phyloP scores from a whole-genome alignment of 139 green algal genomes.

The Micractinium conductrix region DNA sequence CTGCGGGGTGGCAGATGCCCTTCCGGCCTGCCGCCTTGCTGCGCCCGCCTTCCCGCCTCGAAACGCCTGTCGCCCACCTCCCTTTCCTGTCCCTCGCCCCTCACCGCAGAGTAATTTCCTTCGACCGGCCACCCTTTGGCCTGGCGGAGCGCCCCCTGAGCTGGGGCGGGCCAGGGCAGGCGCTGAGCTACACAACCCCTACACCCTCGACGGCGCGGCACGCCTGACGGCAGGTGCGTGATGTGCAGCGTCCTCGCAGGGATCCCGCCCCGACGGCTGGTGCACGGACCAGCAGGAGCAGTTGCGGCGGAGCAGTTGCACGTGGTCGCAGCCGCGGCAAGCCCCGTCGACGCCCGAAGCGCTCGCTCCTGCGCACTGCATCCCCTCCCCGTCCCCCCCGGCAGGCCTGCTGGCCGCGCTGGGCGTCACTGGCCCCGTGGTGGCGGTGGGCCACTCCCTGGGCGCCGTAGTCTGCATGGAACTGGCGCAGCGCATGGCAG shows the following conservation, averaged over 20 bases:
- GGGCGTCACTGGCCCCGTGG: constrained; percentile 30
- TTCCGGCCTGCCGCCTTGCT: background rate
- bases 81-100: background rate
- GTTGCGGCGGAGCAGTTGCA: no score
- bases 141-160: constrained; percentile 59
- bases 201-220: constrained; percentile 47
- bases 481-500: background rate
- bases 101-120: background rate
- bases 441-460: constrained; percentile 69
- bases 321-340: no score
- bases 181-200: constrained; percentile 60
- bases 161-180: constrained; percentile 42
- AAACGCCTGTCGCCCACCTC: no score
- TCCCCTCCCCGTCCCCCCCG: background rate
- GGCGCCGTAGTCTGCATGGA: constrained; percentile 56
- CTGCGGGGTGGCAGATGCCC: background rate
- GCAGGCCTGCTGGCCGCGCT: constrained; percentile 47
- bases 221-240: background rate
- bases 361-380: no score
- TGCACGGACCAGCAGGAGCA: no score
- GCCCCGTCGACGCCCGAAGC: no score
- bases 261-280: no score
- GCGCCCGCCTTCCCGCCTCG: no score
- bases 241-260: no score
- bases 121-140: constrained; percentile 66